Evolutionary conservation across 192 early-diverging fungal species (phyloP).

Genomic region (Dissophora globulifera): DNA sequence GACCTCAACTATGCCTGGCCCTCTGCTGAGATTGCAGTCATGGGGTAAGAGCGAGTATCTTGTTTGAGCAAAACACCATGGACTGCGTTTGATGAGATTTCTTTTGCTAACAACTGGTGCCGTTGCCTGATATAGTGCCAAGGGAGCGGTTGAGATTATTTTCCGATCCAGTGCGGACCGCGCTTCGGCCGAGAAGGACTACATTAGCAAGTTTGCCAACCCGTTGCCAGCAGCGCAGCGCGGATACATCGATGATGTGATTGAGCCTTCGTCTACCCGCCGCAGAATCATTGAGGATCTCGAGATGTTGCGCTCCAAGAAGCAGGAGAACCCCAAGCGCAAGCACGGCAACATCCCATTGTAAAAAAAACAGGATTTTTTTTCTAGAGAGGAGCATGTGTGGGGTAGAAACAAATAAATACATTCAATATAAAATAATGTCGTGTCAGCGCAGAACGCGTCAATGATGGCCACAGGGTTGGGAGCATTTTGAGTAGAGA

Average conservation of each 20-base stretch:
- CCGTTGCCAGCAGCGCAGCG: slow-evolving; percentile 93
- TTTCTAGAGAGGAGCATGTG: no score
- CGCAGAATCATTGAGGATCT: slow-evolving; percentile 89
- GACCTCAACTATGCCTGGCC: slow-evolving; percentile 95
- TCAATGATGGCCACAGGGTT: no score
- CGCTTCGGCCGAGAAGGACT: slow-evolving; percentile 82
- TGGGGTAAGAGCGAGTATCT: slow-evolving; percentile 68
- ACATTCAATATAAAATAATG: neutral
- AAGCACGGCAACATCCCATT: slow-evolving; percentile 97
- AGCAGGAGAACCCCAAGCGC: slow-evolving; percentile 80
- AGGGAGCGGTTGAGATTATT: slow-evolving; percentile 97
- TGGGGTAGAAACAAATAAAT: neutral
- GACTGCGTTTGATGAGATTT: no score
- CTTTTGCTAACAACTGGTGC: no score
- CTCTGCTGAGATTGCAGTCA: slow-evolving; percentile 97
- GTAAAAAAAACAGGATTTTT: slow-evolving; percentile 58
- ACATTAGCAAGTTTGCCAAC: slow-evolving; percentile 92
- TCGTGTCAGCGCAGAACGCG: no score
- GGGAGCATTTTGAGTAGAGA: no score
- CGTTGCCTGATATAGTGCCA: no score
- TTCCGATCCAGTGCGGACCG: slow-evolving; percentile 77
- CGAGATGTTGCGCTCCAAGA: slow-evolving; percentile 80
- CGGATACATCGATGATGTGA: slow-evolving; percentile 85
- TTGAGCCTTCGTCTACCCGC: slow-evolving; percentile 76
- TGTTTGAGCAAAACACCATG: no score